Evolutionary conservation across 2,329 filamentous ascomycete species (phyloP).

Genomic region (Zarea fungicola): DNA sequence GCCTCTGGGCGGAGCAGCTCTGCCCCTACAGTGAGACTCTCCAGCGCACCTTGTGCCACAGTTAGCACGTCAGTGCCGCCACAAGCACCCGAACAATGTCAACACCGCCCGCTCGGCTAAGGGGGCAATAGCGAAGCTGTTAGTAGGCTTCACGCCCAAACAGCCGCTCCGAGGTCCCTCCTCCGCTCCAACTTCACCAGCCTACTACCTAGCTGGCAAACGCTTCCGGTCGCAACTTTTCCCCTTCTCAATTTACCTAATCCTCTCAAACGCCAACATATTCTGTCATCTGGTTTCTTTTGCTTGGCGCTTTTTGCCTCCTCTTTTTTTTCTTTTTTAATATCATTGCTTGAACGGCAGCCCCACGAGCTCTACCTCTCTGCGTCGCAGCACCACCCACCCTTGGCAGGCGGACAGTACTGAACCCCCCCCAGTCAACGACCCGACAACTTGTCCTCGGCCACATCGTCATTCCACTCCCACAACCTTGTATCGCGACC

Average conservation of each 20-base stretch:
- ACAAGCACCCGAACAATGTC: too few species aligned
- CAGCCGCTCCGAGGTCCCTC: conserved; percentile 10
- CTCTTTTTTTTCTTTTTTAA: background rate
- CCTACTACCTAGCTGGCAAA: background rate
- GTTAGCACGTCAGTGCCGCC: too few species aligned
- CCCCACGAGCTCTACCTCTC: conserved; percentile 8
- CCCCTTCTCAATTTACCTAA: conserved; percentile 4
- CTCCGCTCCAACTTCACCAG: background rate
- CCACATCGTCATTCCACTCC: conserved; percentile 8
- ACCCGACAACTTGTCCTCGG: conserved; percentile 5
- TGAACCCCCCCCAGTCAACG: background rate
- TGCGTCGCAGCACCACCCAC: conserved; percentile 3
- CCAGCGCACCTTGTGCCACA: too few species aligned
- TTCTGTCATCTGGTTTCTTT: conserved; percentile 13
- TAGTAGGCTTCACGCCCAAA: conserved; percentile 4
- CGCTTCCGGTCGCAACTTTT: conserved; percentile 6
- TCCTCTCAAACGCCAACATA: conserved; percentile 2
- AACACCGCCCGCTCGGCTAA: background rate
- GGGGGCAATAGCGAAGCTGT: conserved; percentile 8
- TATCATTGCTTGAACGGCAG: background rate
- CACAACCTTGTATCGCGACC: background rate
- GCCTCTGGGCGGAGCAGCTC: too few species aligned
- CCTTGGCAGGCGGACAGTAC: too few species aligned
- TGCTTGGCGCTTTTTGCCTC: background rate
- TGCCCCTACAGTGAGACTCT: too few species aligned